A percentile compares a stretch with the other conserved stretches of the same genome.
phyloP scores from a whole-genome alignment of 352 stramenopile species.

The Phytophthora agathidicida region DNA sequence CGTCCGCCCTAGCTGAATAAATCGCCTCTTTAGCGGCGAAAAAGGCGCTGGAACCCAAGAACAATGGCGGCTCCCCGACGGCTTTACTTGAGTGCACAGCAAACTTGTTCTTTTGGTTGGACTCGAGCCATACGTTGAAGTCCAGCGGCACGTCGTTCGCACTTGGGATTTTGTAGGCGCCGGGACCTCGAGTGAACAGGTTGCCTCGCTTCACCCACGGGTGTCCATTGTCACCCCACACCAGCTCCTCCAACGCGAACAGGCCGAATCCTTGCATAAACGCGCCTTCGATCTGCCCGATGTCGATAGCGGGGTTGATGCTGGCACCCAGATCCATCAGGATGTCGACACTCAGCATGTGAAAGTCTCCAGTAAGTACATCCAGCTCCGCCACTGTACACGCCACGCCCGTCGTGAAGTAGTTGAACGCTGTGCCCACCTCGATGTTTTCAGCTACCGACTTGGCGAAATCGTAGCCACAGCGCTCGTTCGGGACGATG shows the following conservation, averaged over 20 bases:
- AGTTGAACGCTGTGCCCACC: constrained; percentile 93
- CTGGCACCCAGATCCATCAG: constrained; percentile 93
- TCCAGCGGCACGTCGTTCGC: constrained; percentile 96
- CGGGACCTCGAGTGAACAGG: constrained; percentile 94
- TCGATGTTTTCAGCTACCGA: constrained; percentile 89
- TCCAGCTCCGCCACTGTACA: constrained; percentile 95
- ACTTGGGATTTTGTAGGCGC: constrained; percentile 97
- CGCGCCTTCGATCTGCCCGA: constrained; percentile 98
- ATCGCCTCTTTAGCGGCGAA: constrained; percentile 97
- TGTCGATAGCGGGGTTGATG: constrained; percentile 97
- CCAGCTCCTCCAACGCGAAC: constrained; percentile 94
- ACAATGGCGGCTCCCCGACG: constrained; percentile 96
- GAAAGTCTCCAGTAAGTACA: constrained; percentile 94
- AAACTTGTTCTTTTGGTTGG: constrained; percentile 93
- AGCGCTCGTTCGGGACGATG: constrained; percentile 90
- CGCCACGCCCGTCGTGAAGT: constrained; percentile 96
- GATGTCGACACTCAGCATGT: constrained; percentile 84
- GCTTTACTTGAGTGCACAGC: constrained; percentile 96
- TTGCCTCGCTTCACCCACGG: constrained; percentile 93
- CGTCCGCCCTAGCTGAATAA: constrained; percentile 77
- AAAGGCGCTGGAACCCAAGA: constrained; percentile 93
- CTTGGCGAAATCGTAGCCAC: constrained; percentile 94
- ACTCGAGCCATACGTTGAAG: constrained; percentile 95
- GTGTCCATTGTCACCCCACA: constrained; percentile 95
- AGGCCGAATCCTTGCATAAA: constrained; percentile 97